Conservation (phyloP, 768 basidiomycete genomes). For the Lactifluus rugatus region DNA sequence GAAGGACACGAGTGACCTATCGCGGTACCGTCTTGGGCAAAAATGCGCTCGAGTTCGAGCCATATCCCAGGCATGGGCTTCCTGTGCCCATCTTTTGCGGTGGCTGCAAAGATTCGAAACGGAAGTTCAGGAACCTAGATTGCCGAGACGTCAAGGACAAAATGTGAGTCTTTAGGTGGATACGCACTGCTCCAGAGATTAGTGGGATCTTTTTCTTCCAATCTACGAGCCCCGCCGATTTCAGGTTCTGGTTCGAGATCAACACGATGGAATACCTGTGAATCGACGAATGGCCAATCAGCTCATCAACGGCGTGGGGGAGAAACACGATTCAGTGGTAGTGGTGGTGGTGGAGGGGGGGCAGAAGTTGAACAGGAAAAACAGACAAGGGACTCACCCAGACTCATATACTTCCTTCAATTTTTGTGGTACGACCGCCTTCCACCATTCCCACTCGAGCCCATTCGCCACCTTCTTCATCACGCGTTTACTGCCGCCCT, state of each 20-base stretch:
- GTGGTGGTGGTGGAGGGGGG: too few species aligned
- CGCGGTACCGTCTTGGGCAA: conserved; percentile 41
- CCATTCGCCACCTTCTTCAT: conserved; percentile 27
- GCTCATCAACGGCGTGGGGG: background rate
- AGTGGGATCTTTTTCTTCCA: conserved; percentile 73
- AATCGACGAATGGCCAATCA: background rate
- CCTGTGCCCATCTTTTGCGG: conserved; percentile 60
- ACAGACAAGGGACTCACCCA: conserved; percentile 38
- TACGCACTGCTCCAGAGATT: conserved; percentile 52
- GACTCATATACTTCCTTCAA: conserved; percentile 47
- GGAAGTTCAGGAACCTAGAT: conserved; percentile 60
- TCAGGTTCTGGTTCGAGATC: conserved; percentile 71
- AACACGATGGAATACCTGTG: conserved; percentile 61
- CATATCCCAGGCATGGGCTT: conserved; percentile 90
- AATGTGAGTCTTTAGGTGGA: background rate
- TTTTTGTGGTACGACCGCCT: conserved; percentile 47
- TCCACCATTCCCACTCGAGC: conserved; percentile 72
- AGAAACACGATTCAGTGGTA: background rate
- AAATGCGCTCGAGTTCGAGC: conserved; percentile 57
- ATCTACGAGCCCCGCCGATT: conserved; percentile 35
- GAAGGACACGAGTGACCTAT: conserved; percentile 42
- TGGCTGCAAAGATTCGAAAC: conserved; percentile 72
- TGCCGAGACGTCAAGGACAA: background rate
- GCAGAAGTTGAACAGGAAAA: too few species aligned
- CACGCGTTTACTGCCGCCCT: background rate